A percentile compares a stretch with the other conserved stretches of the same genome.
These are phyloP conservation scores for Byssothecium circinans DNA, from an alignment of 2,329 filamentous ascomycete species.

Conservation along the genomic window DNA sequence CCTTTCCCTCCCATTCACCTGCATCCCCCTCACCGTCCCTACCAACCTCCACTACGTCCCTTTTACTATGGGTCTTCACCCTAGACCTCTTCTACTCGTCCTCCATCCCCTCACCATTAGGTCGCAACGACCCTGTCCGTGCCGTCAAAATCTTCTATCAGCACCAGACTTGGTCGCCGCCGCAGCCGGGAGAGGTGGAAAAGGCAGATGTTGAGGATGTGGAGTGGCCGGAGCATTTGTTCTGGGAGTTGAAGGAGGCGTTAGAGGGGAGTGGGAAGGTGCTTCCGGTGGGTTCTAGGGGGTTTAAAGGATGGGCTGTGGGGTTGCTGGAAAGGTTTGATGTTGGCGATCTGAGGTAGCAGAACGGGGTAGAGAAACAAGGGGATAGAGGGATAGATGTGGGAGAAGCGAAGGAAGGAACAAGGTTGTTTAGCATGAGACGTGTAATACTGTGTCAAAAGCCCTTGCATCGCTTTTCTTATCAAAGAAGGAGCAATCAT, in stretches of 20 bases:
- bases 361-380: background rate
- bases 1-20: no score
- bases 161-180: slow-evolving; percentile 24
- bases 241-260: slow-evolving; percentile 48
- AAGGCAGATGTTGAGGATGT: slow-evolving; percentile 55
- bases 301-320: slow-evolving; percentile 68
- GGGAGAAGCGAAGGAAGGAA: no score
- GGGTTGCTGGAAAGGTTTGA: slow-evolving; percentile 62
- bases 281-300: slow-evolving; percentile 59
- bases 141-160: slow-evolving; percentile 62
- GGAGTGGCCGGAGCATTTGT: slow-evolving; percentile 54
- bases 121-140: slow-evolving; percentile 45
- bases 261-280: slow-evolving; percentile 55
- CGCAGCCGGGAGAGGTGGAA: slow-evolving; percentile 37
- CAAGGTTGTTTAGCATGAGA: no score
- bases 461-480: no score
- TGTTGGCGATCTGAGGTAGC: slow-evolving; percentile 23
- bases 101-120: slow-evolving; percentile 29
- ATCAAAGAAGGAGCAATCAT: no score
- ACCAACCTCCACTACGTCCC: slow-evolving; percentile 16
- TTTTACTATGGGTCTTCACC: slow-evolving; percentile 62
- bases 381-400: no score
- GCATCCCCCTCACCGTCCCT: background rate
- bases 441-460: no score
- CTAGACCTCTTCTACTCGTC: slow-evolving; percentile 61